A percentile compares a stretch with the other conserved stretches of the same genome.
These are phyloP conservation scores for Hanseniaspora pseudoguilliermondii DNA, from an alignment of 805 yeast genomes.

Conservation along the genomic window DNA sequence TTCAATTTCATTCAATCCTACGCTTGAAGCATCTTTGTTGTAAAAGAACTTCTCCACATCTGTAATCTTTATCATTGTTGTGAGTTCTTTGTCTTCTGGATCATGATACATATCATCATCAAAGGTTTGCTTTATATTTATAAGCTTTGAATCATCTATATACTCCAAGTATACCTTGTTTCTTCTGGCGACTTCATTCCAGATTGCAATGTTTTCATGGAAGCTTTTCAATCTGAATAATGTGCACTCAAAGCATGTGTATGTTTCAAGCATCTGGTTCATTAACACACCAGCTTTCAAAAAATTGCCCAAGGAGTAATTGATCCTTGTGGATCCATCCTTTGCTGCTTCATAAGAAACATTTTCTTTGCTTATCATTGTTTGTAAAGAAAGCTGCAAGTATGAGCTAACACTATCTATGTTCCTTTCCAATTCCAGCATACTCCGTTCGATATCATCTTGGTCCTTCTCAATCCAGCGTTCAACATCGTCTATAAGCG, in stretches of 20 bases:
- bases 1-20: conserved; percentile 7
- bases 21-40: neutral
- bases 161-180: conserved; percentile 32
- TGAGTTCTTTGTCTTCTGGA: conserved; percentile 31
- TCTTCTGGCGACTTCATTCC: conserved; percentile 64
- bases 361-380: neutral
- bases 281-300: conserved; percentile 1
- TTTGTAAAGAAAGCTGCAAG: neutral
- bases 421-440: neutral
- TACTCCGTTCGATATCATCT: neutral
- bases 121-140: conserved; percentile 44
- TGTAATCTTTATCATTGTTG: conserved; percentile 8
- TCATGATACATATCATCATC: conserved; percentile 67
- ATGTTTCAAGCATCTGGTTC: neutral
- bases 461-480: neutral
- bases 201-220: conserved; percentile 25
- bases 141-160: neutral
- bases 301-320: neutral
- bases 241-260: neutral
- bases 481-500: conserved; percentile 27
- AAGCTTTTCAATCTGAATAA: conserved; percentile 8
- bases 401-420: conserved; percentile 6
- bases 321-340: neutral
- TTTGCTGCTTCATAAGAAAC: neutral
- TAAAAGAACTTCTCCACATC: conserved; percentile 6